These are phyloP conservation scores for Talaromyces thailandensis DNA, from an alignment of 495 filamentous ascomycete species.

Conservation along the genomic window DNA sequence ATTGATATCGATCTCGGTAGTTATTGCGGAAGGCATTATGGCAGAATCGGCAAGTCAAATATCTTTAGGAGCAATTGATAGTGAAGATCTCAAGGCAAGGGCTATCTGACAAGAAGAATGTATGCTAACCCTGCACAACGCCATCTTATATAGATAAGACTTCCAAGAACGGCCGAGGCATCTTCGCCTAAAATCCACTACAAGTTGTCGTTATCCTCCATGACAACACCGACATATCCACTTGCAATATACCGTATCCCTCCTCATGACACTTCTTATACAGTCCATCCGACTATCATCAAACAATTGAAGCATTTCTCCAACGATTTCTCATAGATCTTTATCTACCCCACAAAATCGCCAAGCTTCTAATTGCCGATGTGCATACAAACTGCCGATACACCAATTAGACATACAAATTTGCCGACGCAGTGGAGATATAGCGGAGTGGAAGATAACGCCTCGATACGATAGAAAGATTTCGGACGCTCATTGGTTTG, in stretches of 20 bases:
- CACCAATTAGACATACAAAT: not conserved
- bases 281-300: not conserved
- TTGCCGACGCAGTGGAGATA: not conserved
- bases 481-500: not conserved
- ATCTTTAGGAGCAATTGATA: not conserved
- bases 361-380: constrained; percentile 3
- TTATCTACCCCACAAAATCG: not conserved
- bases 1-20: constrained; percentile 6
- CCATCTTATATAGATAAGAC: not conserved
- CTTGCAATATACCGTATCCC: not conserved
- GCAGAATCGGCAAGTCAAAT: not conserved
- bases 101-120: not conserved
- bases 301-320: not conserved
- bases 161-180: constrained; percentile 9
- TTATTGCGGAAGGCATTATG: constrained; percentile 14
- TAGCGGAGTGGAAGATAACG: not conserved
- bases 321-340: not conserved
- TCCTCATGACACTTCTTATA: not conserved
- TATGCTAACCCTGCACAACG: not conserved
- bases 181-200: not conserved
- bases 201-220: not conserved
- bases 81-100: not conserved
- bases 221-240: not conserved
- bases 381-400: constrained; percentile 4
- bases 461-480: not conserved